phyloP scores from a whole-genome alignment of 106 monocot species.

The Platanthera guangdongensis region DNA sequence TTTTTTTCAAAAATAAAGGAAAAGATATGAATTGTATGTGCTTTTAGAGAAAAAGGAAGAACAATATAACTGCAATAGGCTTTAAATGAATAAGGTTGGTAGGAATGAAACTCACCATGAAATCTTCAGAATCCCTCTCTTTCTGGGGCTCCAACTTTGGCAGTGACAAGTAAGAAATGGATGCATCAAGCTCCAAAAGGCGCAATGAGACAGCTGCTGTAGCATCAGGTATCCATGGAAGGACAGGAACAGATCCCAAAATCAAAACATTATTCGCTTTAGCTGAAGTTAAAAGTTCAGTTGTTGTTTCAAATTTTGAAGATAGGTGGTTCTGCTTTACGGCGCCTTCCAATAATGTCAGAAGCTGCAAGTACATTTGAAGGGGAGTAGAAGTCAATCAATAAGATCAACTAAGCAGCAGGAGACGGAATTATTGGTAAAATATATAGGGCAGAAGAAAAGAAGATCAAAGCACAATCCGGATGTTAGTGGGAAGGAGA shows the following conservation, averaged over 20 bases:
- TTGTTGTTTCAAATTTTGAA: constrained; percentile 76
- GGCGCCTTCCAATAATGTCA: constrained; percentile 74
- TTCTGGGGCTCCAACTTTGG: constrained; percentile 50
- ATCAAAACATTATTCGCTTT: constrained; percentile 7
- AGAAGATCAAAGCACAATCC: no score
- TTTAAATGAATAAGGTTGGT: no score
- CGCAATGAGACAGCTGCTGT: constrained; percentile 70
- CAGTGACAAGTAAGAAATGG: constrained; percentile 56
- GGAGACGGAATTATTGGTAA: no score
- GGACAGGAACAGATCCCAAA: constrained; percentile 48
- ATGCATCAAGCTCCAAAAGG: constrained; percentile 78
- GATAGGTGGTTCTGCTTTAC: constrained; percentile 59
- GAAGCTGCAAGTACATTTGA: constrained; percentile 28
- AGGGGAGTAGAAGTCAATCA: no score
- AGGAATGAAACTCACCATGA: constrained; percentile 43
- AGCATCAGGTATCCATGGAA: constrained; percentile 82
- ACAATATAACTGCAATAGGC: no score
- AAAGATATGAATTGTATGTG: no score
- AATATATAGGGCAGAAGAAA: no score
- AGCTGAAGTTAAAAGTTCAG: constrained; percentile 44
- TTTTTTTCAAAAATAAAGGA: no score
- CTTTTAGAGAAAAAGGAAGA: no score
- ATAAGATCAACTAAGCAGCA: no score
- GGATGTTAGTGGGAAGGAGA: no score
- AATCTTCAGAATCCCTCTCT: constrained; percentile 34